phyloP scores from a whole-genome alignment of 225 moss, liverwort and hornwort genomes.

The Lunularia cruciata region DNA sequence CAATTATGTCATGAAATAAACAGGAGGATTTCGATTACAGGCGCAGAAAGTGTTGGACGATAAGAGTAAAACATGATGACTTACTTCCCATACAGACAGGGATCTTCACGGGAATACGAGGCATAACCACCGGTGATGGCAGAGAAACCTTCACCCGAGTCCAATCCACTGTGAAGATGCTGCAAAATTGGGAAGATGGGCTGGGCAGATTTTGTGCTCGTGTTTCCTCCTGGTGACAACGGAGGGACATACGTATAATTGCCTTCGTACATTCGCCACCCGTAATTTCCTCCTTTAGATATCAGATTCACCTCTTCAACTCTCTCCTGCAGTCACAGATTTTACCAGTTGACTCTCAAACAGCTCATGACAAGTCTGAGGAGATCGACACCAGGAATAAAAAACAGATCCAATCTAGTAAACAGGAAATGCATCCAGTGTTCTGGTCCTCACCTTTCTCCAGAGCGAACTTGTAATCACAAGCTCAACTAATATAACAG shows the following conservation, averaged over 20 bases:
- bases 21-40: too few relatives aligned
- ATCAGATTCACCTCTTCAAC: constrained; percentile 81
- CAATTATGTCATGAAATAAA: too few relatives aligned
- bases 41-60: too few relatives aligned
- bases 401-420: too few relatives aligned
- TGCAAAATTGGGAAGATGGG: constrained; percentile 67
- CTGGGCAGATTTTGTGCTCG: constrained; percentile 52
- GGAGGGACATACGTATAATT: constrained; percentile 38
- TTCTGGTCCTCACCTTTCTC: too few relatives aligned
- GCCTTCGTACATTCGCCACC: constrained; percentile 93
- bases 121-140: constrained; percentile 72
- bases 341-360: neutral
- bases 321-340: constrained; percentile 38
- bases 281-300: constrained; percentile 89
- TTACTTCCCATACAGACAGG: constrained; percentile 82
- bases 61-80: too few relatives aligned
- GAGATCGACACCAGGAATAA: too few relatives aligned
- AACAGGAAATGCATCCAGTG: too few relatives aligned
- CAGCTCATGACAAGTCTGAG: neutral
- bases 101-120: constrained; percentile 69
- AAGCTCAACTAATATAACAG: too few relatives aligned
- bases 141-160: constrained; percentile 8
- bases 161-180: constrained; percentile 46
- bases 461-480: too few relatives aligned
- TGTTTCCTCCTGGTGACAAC: constrained; percentile 63